These are phyloP conservation scores for Chaetoceros muelleri DNA, from an alignment of 108 stramenopile genomes.

Conservation along the genomic window DNA sequence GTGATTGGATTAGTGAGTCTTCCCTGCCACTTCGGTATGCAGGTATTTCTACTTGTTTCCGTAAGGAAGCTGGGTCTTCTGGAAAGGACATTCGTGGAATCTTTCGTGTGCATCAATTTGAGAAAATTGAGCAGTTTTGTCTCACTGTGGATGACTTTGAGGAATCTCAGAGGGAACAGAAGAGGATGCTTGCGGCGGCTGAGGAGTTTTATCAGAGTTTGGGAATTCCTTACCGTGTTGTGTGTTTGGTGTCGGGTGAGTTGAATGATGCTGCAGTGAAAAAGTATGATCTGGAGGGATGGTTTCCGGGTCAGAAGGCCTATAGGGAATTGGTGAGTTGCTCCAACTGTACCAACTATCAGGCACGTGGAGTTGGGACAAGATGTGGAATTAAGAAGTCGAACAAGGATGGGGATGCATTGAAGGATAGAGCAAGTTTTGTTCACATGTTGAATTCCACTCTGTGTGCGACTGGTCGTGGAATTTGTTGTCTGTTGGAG, in stretches of 20 bases:
- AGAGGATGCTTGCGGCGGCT: constrained; percentile 77
- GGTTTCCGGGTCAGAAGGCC: constrained; percentile 97
- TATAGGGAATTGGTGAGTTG: constrained; percentile 97
- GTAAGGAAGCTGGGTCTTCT: constrained; percentile 97
- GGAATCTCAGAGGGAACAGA: constrained; percentile 82
- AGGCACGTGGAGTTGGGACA: constrained; percentile 91
- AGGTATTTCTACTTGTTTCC: constrained; percentile 98
- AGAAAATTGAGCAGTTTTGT: constrained; percentile 99
- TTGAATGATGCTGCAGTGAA: constrained; percentile 98
- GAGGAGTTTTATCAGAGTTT: constrained; percentile 96
- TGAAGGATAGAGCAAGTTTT: constrained; percentile 70
- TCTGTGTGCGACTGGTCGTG: constrained; percentile 94
- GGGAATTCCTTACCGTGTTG: constrained; percentile 93
- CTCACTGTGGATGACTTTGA: constrained; percentile 92
- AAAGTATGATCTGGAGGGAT: constrained; percentile 98
- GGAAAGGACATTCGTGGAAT: constrained; percentile 99
- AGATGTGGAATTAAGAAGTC: constrained; percentile 86
- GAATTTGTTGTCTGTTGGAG: constrained; percentile 97
- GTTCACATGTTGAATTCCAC: constrained; percentile 98
- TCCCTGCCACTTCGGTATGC: constrained; percentile 83
- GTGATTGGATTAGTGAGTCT: constrained; percentile 88
- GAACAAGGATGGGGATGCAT: constrained; percentile 47
- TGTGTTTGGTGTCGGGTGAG: constrained; percentile 94
- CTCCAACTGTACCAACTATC: constrained; percentile 99
- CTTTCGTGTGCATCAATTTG: constrained; percentile 99